Evolutionary conservation across 2,329 filamentous ascomycete genomes (phyloP), one percentile per base, ranked within the genome.

Genomic region (Bipolaris sorokiniana): DNA sequence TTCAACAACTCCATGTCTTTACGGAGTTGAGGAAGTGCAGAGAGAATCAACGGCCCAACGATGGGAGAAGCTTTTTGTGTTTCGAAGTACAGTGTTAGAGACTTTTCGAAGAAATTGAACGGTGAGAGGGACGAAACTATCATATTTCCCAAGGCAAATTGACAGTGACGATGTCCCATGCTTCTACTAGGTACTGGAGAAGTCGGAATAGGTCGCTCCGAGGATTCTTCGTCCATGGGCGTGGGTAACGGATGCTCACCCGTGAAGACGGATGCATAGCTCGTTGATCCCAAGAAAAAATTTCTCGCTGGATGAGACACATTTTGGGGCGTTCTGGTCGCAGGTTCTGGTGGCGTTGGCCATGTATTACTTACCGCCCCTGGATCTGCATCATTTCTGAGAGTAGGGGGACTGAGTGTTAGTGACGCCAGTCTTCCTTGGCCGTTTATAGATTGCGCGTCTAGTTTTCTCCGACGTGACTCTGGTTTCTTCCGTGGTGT

Each of bases 281-380:
- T 76, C 7, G 73, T 76, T 7, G 72, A 75, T 1, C 72, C 73
- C 15, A 75, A 59, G 49, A 71, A 75, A 51, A 74, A 76, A 31
- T 66, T 67, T 45, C 71, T 62, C 9, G 59, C 44, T 10, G 71
- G 59, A 40, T 73, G 67, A n/a, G 66, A 62, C 4, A 46, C 56
- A n/a, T 49, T 34, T 49, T 63, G 63, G 10, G 63, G 61, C 28
- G 66, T 57, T 46, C 64, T 67, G 11, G 64, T 56, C 3, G 61
- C 57, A 38, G 70, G 68, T 5, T 71, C 68, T 42, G 71, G 67
- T 41, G 71, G 72, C 5, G 70, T 74, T 37, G 70, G 70, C 71
- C 71, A 74, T 20, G 62, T 54, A 41, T 58, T 67, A 16, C 56
- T 38, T 20, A 42, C 31, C 4, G 51, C n/a, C 20, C 44, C 51